Evolutionary conservation across 2,329 filamentous ascomycete species (phyloP), one percentile per base, ranked within the genome.

Genomic region (Fusarium graminum): DNA sequence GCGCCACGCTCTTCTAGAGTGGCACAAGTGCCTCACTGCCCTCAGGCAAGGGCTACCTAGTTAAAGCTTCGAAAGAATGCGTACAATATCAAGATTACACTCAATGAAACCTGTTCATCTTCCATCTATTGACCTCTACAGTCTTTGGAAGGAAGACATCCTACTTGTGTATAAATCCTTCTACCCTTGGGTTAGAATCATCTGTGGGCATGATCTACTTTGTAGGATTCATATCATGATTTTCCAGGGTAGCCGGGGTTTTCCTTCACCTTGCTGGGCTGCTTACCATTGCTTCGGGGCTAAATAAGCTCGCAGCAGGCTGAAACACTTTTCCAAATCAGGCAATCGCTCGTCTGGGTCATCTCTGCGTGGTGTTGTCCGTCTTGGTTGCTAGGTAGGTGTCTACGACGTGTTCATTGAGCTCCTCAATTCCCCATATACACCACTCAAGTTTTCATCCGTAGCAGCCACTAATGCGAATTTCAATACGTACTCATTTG

Each of bases 261-360:
- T 22, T 22, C 22, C 39, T 36, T 36, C 40, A 17, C 29, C 42
- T 59, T 30, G 45, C 43, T 22, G 22, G 22, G 22, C 22, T 22
- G 22, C 22, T 22, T 22, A 50, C 54, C 34, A 60, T 29, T 25
- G 29, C 43, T n/a, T 42, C 42, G 22, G 53, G 54, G 64, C 64
- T 52, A 67, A 49, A 47, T 62, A 36, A 45, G 49, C 51, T 36
- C 26, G 22, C 45, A 53, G 44, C 40, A 32, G 40, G 46, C 30
- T 45, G 19, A 50, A 41, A 50, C 67, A 56, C 69, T 53, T 66
- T 58, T 49, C 67, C 65, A 22, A 22, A 65, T 57, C 34, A 7
- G 51, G 69, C 30, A 72, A 72, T 63, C 45, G 63, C 65, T 72
- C 69, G 63, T 67, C 39, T 67, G 65, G 39, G 64, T 12, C 53